phyloP scores from a whole-genome alignment of 2,329 filamentous ascomycete genomes.

The Neobulgaria alba region DNA sequence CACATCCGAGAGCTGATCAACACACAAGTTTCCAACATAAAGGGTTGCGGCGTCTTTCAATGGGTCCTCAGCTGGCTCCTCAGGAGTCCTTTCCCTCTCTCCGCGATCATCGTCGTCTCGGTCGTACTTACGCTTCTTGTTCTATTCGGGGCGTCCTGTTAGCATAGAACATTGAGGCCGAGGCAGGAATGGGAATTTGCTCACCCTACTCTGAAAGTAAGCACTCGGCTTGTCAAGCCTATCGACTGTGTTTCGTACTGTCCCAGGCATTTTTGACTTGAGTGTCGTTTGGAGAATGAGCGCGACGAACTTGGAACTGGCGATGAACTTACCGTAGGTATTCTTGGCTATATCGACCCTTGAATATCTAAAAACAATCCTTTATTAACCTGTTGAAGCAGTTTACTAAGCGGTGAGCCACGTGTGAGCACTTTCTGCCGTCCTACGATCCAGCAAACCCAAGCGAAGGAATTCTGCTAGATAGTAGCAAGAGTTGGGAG shows the following conservation, averaged over 20 bases:
- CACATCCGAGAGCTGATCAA: constrained; percentile 14
- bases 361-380: too few species aligned
- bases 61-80: constrained; percentile 62
- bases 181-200: constrained; percentile 21
- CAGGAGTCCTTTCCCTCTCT: constrained; percentile 34
- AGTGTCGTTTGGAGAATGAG: too few species aligned
- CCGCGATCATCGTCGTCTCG: constrained; percentile 52
- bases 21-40: constrained; percentile 92
- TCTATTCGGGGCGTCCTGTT: constrained; percentile 33
- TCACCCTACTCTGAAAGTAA: constrained; percentile 79
- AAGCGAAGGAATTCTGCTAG: too few species aligned
- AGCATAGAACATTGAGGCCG: constrained; percentile 13
- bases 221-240: constrained; percentile 89
- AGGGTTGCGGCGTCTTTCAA: constrained; percentile 84
- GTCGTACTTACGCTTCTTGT: constrained; percentile 43
- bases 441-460: too few species aligned
- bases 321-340: too few species aligned
- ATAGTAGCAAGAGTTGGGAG: too few species aligned
- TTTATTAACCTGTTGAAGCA: too few species aligned
- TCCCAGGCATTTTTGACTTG: constrained; percentile 28
- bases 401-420: too few species aligned
- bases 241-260: constrained; percentile 66
- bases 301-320: too few species aligned
- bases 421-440: too few species aligned
- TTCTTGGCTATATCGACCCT: too few species aligned